These are phyloP conservation scores for Pythium angustatum DNA, from an alignment of 352 stramenopile genomes.

Conservation along the genomic window DNA sequence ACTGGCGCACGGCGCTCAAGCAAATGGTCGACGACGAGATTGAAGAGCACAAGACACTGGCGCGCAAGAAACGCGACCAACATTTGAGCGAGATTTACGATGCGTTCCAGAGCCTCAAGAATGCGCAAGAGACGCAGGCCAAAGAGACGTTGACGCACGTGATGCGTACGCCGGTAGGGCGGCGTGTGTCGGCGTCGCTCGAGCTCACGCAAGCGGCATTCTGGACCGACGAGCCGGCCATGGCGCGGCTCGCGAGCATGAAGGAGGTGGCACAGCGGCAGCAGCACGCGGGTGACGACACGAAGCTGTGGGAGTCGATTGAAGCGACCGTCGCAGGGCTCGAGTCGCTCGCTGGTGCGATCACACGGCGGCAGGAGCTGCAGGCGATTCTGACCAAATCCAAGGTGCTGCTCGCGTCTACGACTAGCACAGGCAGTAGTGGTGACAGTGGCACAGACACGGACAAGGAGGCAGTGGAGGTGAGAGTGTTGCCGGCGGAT, in stretches of 20 bases:
- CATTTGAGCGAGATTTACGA: conserved; percentile 49
- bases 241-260: conserved; percentile 54
- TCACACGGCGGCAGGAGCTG: conserved; percentile 64
- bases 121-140: conserved; percentile 47
- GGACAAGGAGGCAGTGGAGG: background rate
- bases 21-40: conserved; percentile 62
- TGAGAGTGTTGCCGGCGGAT: background rate
- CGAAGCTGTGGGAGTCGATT: conserved; percentile 49
- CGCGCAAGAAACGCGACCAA: conserved; percentile 49
- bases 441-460: background rate
- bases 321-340: conserved; percentile 50
- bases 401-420: conserved; percentile 39
- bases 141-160: conserved; percentile 41
- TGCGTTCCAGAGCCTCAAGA: conserved; percentile 45
- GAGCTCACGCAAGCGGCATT: conserved; percentile 57
- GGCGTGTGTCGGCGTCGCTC: conserved; percentile 50
- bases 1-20: conserved; percentile 62
- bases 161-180: conserved; percentile 8
- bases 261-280: conserved; percentile 61
- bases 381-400: conserved; percentile 54
- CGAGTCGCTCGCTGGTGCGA: conserved; percentile 43
- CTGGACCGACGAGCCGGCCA: conserved; percentile 50
- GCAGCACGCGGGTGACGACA: conserved; percentile 17
- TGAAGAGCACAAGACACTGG: conserved; percentile 48
- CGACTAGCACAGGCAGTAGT: background rate